Conservation (phyloP, 1,284 basidiomycete genomes). For the Tylopilus sp. region DNA sequence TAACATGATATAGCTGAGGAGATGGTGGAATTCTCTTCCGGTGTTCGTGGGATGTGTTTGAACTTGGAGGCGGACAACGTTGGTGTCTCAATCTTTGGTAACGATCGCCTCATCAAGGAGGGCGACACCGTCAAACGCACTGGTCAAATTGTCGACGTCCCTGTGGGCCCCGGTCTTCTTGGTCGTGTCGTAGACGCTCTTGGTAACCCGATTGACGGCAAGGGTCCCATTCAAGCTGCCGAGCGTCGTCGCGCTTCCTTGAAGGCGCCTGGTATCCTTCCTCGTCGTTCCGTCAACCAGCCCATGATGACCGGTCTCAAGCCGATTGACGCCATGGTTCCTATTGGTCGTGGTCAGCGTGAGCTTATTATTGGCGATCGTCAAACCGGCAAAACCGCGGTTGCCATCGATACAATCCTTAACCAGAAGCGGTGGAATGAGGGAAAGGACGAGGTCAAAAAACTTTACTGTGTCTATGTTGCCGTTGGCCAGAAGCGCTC, state of each 20-base stretch:
- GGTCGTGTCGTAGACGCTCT: slow-evolving; percentile 99
- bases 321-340: slow-evolving; percentile 99
- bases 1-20: slow-evolving; percentile 73
- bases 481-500: slow-evolving; percentile 99
- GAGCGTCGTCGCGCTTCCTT: slow-evolving; percentile 95
- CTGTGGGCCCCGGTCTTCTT: slow-evolving; percentile 93
- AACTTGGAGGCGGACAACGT: slow-evolving; percentile 99
- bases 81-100: slow-evolving; percentile 99
- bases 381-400: slow-evolving; percentile 99
- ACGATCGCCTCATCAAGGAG: slow-evolving; percentile 99
- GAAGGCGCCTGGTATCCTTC: slow-evolving; percentile 98
- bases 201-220: slow-evolving; percentile 99
- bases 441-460: slow-evolving; percentile 92
- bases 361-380: slow-evolving; percentile 99
- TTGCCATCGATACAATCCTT: slow-evolving; percentile 99
- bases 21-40: slow-evolving; percentile 99
- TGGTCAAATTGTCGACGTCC: slow-evolving; percentile 99
- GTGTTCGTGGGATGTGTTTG: slow-evolving; percentile 97
- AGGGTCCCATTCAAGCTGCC: slow-evolving; percentile 91
- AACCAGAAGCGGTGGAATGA: slow-evolving; percentile 99
- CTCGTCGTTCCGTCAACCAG: slow-evolving; percentile 99
- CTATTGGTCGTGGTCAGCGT: slow-evolving; percentile 99
- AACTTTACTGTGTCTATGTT: slow-evolving; percentile 99
- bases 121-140: slow-evolving; percentile 99
- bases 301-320: slow-evolving; percentile 99